Conservation (phyloP, 2,329 filamentous ascomycete species). For the Graphium sp. region DNA sequence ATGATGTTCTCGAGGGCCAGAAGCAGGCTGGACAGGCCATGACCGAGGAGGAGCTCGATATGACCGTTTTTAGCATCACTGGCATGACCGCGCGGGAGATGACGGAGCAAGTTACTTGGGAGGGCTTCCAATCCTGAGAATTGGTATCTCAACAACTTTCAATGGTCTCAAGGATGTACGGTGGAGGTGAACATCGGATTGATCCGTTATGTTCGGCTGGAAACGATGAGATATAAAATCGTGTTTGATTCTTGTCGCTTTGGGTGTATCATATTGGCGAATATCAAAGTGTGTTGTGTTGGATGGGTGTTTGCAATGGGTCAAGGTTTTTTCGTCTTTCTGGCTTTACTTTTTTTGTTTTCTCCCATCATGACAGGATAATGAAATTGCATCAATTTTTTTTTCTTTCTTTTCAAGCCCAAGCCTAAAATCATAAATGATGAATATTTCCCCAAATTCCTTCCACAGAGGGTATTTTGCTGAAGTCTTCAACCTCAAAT, state of each 20-base stretch:
- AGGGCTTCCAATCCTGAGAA: constrained; percentile 16
- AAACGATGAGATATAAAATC: neutral
- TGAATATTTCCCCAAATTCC: neutral
- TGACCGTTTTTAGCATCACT: constrained; percentile 41
- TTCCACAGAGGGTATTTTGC: neutral
- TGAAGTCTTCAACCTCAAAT: constrained; percentile 9
- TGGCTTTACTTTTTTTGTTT: constrained; percentile 3
- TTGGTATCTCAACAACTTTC: too few species aligned
- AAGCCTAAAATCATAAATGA: constrained; percentile 4
- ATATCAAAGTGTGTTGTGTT: neutral
- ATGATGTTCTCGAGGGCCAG: constrained; percentile 72
- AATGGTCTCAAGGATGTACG: too few species aligned
- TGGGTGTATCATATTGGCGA: neutral
- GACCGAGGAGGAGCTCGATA: constrained; percentile 44
- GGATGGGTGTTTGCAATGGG: constrained; percentile 1
- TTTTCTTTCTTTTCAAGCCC: constrained; percentile 5
- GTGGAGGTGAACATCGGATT: too few species aligned
- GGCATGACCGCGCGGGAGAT: constrained; percentile 25
- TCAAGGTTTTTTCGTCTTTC: neutral
- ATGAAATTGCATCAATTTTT: constrained; percentile 1
- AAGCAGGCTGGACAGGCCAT: constrained; percentile 48
- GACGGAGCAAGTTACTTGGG: constrained; percentile 23
- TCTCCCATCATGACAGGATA: neutral
- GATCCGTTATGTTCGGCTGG: too few species aligned
- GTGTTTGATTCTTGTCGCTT: neutral